phyloP scores from a whole-genome alignment of 2,329 filamentous ascomycete species.

The Penicillium sp. region DNA sequence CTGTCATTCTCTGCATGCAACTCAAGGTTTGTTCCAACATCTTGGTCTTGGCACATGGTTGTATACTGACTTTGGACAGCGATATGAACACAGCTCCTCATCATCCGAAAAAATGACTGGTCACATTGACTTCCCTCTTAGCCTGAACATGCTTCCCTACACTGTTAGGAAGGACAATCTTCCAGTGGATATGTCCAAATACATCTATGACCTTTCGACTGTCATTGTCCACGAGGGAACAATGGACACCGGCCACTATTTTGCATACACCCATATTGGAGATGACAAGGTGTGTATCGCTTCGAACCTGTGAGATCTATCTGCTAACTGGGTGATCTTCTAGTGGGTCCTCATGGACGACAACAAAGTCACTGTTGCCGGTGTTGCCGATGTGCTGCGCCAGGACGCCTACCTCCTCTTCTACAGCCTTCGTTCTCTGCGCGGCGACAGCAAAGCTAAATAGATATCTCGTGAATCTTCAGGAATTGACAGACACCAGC shows the following conservation, averaged over 20 bases:
- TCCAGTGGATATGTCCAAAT: slow-evolving; percentile 50
- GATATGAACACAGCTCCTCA: slow-evolving; percentile 75
- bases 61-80: slow-evolving; percentile 40
- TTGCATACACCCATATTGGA: slow-evolving; percentile 77
- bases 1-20: slow-evolving; percentile 88
- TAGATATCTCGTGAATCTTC: neutral
- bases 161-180: slow-evolving; percentile 63
- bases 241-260: slow-evolving; percentile 89
- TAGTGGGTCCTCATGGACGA: slow-evolving; percentile 97
- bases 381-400: slow-evolving; percentile 79
- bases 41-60: neutral
- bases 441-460: slow-evolving; percentile 4
- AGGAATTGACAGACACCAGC: neutral
- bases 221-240: slow-evolving; percentile 93
- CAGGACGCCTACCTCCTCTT: slow-evolving; percentile 90
- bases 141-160: slow-evolving; percentile 88
- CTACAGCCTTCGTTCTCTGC: slow-evolving; percentile 57
- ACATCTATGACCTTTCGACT: slow-evolving; percentile 82
- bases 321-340: slow-evolving; percentile 13
- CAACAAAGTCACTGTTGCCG: slow-evolving; percentile 83
- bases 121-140: slow-evolving; percentile 79
- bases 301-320: neutral
- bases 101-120: slow-evolving; percentile 85
- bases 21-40: slow-evolving; percentile 67
- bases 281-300: slow-evolving; percentile 63